phyloP scores from a whole-genome alignment of 2,329 filamentous ascomycete species.

The Coniochaeta sp. region DNA sequence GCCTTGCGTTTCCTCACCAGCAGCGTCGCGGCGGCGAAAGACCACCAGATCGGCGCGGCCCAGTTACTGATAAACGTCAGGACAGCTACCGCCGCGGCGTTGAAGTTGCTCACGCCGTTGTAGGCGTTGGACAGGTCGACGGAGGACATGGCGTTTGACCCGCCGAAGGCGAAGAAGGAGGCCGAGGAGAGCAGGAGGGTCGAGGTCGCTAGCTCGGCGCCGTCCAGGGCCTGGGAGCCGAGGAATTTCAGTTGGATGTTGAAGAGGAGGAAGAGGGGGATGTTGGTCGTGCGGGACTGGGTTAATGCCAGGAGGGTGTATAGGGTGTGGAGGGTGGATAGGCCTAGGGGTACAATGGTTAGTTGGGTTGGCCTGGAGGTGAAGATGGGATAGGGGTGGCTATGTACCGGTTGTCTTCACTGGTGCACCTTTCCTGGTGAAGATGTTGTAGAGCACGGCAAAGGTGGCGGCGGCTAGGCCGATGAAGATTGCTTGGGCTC shows the following conservation, averaged over 20 bases:
- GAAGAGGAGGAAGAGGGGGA: constrained; percentile 77
- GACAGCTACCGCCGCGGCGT: constrained; percentile 69
- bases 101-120: constrained; percentile 81
- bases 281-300: constrained; percentile 78
- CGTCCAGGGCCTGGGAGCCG: constrained; percentile 36
- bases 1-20: constrained; percentile 34
- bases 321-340: constrained; percentile 57
- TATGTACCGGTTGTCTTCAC: constrained; percentile 18
- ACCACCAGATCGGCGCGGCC: constrained; percentile 87
- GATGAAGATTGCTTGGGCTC: constrained; percentile 43
- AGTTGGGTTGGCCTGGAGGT: constrained; percentile 3
- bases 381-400: constrained; percentile 13
- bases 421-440: constrained; percentile 19
- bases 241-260: constrained; percentile 49
- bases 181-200: constrained; percentile 71
- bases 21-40: constrained; percentile 55
- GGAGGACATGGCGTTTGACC: constrained; percentile 92
- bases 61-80: constrained; percentile 88
- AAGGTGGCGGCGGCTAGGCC: constrained; percentile 32
- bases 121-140: constrained; percentile 92
- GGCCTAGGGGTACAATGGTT: constrained; percentile 20
- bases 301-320: constrained; percentile 76
- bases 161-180: constrained; percentile 85
- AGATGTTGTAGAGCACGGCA: constrained; percentile 32
- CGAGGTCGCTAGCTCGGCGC: constrained; percentile 58